Evolutionary conservation across 176 grass and related monocot genomes (phyloP).

Genomic region (Stipa capillata): DNA sequence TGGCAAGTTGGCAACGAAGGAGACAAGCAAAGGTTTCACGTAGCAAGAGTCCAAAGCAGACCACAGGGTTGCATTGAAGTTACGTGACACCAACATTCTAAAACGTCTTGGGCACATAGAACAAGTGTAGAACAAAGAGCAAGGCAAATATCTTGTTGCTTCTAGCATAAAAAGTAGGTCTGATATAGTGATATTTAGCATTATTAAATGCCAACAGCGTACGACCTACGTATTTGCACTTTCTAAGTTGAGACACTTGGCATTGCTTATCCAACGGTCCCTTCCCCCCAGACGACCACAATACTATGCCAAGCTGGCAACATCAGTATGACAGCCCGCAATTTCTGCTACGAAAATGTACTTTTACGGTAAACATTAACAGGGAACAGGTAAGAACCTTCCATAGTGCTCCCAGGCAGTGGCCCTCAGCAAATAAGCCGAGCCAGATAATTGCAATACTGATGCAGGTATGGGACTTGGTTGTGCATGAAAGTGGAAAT

Average conservation of each 20-base stretch:
- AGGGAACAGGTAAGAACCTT: constrained; percentile 51
- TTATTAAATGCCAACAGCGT: not conserved
- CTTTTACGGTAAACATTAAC: not conserved
- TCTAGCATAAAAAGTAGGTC: not conserved
- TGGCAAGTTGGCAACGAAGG: not conserved
- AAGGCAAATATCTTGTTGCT: not conserved
- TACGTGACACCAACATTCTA: not conserved
- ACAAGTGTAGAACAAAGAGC: not conserved
- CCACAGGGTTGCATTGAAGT: not conserved
- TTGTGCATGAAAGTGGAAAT: constrained; percentile 77
- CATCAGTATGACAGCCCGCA: not conserved
- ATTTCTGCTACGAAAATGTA: constrained; percentile 4
- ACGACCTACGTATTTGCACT: not conserved
- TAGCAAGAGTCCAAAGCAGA: not conserved
- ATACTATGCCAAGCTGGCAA: not conserved
- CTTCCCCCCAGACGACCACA: not conserved
- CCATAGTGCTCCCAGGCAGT: constrained; percentile 95
- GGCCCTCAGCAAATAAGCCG: constrained; percentile 71
- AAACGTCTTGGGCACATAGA: not conserved
- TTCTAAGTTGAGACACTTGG: constrained; percentile 4
- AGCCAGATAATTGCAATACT: constrained; percentile 85
- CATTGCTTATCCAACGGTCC: not conserved
- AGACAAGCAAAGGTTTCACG: not conserved
- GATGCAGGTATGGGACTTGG: constrained; percentile 73
- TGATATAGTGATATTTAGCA: not conserved